These are phyloP conservation scores for Pezicula neosporulosa DNA, from an alignment of 2,329 filamentous ascomycete species.

Conservation along the genomic window DNA sequence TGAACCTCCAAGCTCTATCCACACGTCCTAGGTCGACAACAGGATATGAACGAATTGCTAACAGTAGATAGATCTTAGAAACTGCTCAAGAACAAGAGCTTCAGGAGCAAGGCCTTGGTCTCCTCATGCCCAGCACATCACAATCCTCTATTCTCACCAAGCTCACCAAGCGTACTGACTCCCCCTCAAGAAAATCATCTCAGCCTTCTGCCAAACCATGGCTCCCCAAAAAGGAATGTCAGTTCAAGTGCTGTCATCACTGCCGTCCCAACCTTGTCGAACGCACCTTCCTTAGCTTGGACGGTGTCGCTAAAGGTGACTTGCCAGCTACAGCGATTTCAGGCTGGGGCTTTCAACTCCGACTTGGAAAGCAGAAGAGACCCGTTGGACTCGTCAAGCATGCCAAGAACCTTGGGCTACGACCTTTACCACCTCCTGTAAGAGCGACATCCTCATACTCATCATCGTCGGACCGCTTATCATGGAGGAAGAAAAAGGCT, in stretches of 20 bases:
- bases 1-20: neutral
- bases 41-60: too few relatives aligned
- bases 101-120: neutral
- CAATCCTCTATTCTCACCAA: neutral
- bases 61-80: conserved; percentile 3
- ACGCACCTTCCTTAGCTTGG: conserved; percentile 46
- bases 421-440: conserved; percentile 15
- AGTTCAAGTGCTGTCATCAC: conserved; percentile 43
- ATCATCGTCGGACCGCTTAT: too few relatives aligned
- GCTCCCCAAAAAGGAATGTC: conserved; percentile 42
- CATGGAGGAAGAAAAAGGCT: neutral
- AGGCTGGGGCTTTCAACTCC: conserved; percentile 49
- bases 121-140: neutral
- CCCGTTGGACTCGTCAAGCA: conserved; percentile 29
- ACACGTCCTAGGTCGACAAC: neutral
- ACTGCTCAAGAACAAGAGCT: neutral
- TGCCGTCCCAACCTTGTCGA: conserved; percentile 43
- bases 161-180: neutral
- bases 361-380: conserved; percentile 30
- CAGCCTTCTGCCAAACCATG: conserved; percentile 28
- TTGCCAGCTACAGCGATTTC: conserved; percentile 45
- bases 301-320: conserved; percentile 46
- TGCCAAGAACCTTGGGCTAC: conserved; percentile 24
- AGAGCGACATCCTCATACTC: neutral
- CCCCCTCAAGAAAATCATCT: neutral